Percentiles rank a stretch among this genome's conserved stretches.
Evolutionary conservation across 1,284 basidiomycete species (phyloP).

Genomic region (Pseudozyma hubeiensis): DNA sequence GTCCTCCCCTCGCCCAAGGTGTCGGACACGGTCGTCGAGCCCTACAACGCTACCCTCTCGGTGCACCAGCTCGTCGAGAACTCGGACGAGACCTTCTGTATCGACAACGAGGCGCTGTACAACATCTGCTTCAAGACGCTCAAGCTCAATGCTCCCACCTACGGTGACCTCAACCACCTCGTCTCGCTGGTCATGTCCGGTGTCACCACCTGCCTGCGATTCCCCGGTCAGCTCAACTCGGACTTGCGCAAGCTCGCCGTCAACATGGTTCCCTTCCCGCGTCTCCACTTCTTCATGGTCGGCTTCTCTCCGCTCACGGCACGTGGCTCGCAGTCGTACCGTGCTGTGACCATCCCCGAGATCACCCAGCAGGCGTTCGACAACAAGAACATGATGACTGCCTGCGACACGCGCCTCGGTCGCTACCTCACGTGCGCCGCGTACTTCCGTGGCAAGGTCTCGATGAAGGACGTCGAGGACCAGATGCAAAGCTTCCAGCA

Average conservation of each 20-base stretch:
- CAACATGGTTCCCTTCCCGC: conserved; percentile 76
- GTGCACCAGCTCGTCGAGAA: conserved; percentile 90
- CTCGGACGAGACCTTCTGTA: conserved; percentile 87
- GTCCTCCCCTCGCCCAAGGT: conserved; percentile 92
- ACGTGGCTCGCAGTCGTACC: conserved; percentile 73
- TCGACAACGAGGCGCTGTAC: conserved; percentile 95
- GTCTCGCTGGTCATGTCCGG: conserved; percentile 89
- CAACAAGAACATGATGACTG: conserved; percentile 73
- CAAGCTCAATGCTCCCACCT: conserved; percentile 74
- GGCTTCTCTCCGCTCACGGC: conserved; percentile 69
- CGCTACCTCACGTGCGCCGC: conserved; percentile 71
- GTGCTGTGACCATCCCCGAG: conserved; percentile 66
- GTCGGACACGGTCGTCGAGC: conserved; percentile 95
- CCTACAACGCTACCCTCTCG: conserved; percentile 90
- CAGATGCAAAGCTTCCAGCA: conserved; percentile 67
- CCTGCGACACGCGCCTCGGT: conserved; percentile 77
- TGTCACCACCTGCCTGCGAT: conserved; percentile 87
- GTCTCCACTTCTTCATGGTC: conserved; percentile 69
- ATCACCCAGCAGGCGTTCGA: conserved; percentile 65
- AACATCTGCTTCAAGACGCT: conserved; percentile 83
- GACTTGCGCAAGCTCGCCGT: conserved; percentile 92
- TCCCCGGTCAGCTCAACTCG: conserved; percentile 93
- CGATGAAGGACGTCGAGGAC: conserved; percentile 71
- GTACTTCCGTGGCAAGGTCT: conserved; percentile 66
- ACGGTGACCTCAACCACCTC: conserved; percentile 72